phyloP scores from a whole-genome alignment of 2,329 filamentous ascomycete genomes.

The Fusarium kyushuense region DNA sequence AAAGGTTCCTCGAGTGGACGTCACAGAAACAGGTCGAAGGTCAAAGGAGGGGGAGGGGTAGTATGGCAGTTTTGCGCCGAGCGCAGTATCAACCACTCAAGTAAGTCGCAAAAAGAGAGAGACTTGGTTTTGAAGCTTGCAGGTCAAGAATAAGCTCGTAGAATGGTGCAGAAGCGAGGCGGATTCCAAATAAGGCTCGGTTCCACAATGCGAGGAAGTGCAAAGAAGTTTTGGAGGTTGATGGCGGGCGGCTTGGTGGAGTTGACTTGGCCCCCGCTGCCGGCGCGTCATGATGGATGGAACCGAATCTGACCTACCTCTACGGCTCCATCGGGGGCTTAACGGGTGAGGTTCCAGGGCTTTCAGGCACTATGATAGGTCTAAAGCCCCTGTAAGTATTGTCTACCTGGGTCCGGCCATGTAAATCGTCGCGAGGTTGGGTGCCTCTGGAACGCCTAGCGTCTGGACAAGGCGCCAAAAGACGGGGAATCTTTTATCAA shows the following conservation, averaged over 20 bases:
- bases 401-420: conserved; percentile 5
- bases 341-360: conserved; percentile 33
- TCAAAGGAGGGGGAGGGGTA: conserved; percentile 32
- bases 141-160: conserved; percentile 14
- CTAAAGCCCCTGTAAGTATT: conserved; percentile 25
- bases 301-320: conserved; percentile 16
- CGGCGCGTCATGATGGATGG: conserved; percentile 41
- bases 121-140: not conserved
- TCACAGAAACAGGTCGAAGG: conserved; percentile 17
- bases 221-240: conserved; percentile 44
- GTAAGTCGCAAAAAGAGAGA: conserved; percentile 26
- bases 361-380: conserved; percentile 31
- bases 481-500: conserved; percentile 40
- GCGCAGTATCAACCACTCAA: conserved; percentile 23
- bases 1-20: conserved; percentile 24
- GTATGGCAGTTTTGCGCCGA: conserved; percentile 43
- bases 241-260: conserved; percentile 40
- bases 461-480: conserved; percentile 36
- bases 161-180: conserved; percentile 23
- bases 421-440: conserved; percentile 27
- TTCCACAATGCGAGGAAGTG: conserved; percentile 43
- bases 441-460: conserved; percentile 35
- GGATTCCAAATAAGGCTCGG: conserved; percentile 30
- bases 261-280: conserved; percentile 40
- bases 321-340: conserved; percentile 17